A percentile compares a stretch with the other conserved stretches of the same genome.
phyloP scores from a whole-genome alignment of 495 filamentous ascomycete genomes.

The Penicillium lividum region DNA sequence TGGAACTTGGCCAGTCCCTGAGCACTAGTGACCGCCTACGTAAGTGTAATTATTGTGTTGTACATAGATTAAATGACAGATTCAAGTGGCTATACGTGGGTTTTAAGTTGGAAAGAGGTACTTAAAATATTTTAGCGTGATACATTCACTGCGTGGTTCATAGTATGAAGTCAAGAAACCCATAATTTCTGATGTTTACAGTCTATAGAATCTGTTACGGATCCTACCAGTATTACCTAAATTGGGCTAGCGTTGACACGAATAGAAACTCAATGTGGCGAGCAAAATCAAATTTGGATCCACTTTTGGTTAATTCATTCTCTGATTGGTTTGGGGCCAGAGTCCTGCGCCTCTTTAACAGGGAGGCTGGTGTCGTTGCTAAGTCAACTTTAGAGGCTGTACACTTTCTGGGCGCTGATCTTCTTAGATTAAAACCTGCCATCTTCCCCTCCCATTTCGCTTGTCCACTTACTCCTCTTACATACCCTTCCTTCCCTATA shows the following conservation, averaged over 20 bases:
- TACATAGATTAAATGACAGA: not conserved
- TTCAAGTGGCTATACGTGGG: not conserved
- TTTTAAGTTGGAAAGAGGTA: not conserved
- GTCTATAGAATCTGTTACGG: not conserved
- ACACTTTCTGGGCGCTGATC: constrained; percentile 14
- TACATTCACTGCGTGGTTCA: not conserved
- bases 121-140: not conserved
- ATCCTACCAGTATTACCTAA: not conserved
- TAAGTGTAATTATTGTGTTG: not conserved
- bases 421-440: constrained; percentile 18
- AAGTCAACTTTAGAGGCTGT: not conserved
- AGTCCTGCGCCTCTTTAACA: constrained; percentile 24
- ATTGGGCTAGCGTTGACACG: constrained; percentile 20
- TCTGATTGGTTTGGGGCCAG: constrained; percentile 15
- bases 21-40: not conserved
- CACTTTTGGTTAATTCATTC: not conserved
- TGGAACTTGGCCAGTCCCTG: constrained; percentile 4
- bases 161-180: not conserved
- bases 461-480: not conserved
- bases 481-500: not conserved
- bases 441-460: not conserved
- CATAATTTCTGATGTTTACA: not conserved
- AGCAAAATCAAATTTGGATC: constrained; percentile 2
- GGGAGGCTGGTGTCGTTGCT: constrained; percentile 26
- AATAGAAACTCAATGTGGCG: constrained; percentile 35